Base-by-base conservation (phyloP, 148 eudicot genomes). In the Oxyria digyna region DNA sequence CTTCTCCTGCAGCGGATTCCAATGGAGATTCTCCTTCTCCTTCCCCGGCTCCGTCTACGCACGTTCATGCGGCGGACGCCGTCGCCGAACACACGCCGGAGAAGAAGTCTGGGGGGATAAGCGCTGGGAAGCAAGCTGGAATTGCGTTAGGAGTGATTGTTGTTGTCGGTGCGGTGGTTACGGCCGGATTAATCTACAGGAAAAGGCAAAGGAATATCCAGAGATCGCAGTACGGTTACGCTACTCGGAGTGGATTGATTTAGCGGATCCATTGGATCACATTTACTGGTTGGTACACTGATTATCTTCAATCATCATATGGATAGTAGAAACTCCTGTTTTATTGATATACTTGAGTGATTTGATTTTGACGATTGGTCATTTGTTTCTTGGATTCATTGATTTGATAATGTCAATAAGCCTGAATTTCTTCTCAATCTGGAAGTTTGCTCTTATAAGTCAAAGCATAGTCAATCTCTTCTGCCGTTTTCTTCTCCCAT, bases 131-230 rank as follows among this genome's bases (percentile, higher is more conserved):
- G 70, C 84, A 87, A 48, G 88, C 87, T 2, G 91, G 87, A 24
- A 50, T 82, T 3, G 85, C 73, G 8, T 0, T 83, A 29, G 85
- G 81, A 73, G 84, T 85, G 0, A 68, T 76, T 38, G 69, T 73
- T 4, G 85, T 71, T 10, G 89, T 70, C 32, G 70, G 62, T 48
- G 57, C 78, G 0, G 81, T 81, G 0, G 87, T 71, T 8, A 18
- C 73, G 7, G 89, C 79, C 5, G 89, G 80, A 17, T 18, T 78
- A 17, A 70, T 87, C 23, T 85, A 87, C 69, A 85, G 70, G 85
- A 87, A 83, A 63, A 74, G 92, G 50, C 81, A 76, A 71, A 81
- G 81, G 71, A 87, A 85, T 33, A 74, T 87, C 23, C 81, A 65
- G 26, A 76, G 91, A 24, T 43, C 85, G 33, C 76, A 82, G 75